Percentiles rank a stretch among this genome's conserved stretches.
These are phyloP conservation scores for Helminthosporium solani DNA, from an alignment of 2,329 filamentous ascomycete species.

Conservation along the genomic window DNA sequence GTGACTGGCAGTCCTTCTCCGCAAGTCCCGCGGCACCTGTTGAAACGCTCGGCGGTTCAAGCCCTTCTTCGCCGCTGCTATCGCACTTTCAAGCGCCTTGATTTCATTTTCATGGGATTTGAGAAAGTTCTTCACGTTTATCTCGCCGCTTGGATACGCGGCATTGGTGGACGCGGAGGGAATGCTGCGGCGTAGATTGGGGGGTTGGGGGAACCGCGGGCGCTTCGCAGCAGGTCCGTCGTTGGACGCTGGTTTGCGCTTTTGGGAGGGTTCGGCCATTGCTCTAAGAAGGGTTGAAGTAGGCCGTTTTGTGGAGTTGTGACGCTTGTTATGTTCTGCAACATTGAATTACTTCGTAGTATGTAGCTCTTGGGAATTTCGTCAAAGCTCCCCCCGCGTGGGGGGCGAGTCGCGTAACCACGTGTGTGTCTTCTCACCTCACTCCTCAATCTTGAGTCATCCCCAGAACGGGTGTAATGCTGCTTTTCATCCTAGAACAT, in stretches of 20 bases:
- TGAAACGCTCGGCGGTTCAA: slow-evolving; percentile 79
- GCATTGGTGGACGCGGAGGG: slow-evolving; percentile 35
- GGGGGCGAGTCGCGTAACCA: slow-evolving; percentile 6
- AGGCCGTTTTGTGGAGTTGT: background rate
- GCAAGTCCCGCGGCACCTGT: slow-evolving; percentile 78
- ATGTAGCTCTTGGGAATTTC: slow-evolving; percentile 1
- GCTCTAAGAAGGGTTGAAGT: background rate
- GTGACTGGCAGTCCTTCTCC: slow-evolving; percentile 88
- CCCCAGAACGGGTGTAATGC: too few species aligned
- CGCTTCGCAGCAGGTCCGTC: slow-evolving; percentile 17
- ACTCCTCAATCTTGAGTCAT: slow-evolving; percentile 16
- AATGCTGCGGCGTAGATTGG: slow-evolving; percentile 26
- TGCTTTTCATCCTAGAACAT: too few species aligned
- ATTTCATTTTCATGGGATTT: slow-evolving; percentile 88
- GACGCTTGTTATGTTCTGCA: background rate
- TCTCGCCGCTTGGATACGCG: slow-evolving; percentile 69
- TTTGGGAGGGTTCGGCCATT: slow-evolving; percentile 21
- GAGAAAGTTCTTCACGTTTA: slow-evolving; percentile 83
- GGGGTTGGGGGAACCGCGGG: slow-evolving; percentile 27
- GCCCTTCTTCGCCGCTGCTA: slow-evolving; percentile 68
- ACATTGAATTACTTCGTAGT: background rate
- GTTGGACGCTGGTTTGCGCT: slow-evolving; percentile 14
- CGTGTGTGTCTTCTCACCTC: slow-evolving; percentile 1
- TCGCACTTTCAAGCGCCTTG: slow-evolving; percentile 76
- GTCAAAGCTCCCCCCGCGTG: slow-evolving; percentile 5